Conservation (phyloP, 2,329 filamentous ascomycete species). For the Waltergamsia citrina region DNA sequence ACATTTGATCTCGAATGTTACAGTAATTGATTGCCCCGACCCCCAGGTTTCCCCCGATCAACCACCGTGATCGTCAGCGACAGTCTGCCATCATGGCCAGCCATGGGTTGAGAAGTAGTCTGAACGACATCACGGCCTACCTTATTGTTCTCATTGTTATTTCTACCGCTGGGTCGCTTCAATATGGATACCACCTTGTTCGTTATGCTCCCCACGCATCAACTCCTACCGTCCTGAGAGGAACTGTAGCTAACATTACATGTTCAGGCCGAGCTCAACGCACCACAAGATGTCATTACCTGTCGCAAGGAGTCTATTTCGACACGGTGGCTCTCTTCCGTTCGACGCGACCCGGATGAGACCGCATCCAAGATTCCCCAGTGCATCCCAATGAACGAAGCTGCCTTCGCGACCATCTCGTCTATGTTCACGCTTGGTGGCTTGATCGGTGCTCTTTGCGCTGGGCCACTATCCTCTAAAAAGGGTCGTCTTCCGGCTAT, state of each 20-base stretch:
- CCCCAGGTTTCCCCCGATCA: no score
- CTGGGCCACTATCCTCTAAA: slow-evolving; percentile 69
- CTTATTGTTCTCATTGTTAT: slow-evolving; percentile 68
- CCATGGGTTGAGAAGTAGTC: slow-evolving; percentile 12
- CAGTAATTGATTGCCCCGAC: no score
- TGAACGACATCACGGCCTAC: slow-evolving; percentile 53
- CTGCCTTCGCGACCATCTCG: slow-evolving; percentile 75
- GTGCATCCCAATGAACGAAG: slow-evolving; percentile 82
- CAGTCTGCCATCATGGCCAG: slow-evolving; percentile 18
- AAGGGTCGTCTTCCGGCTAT: slow-evolving; percentile 71
- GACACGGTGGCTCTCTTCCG: slow-evolving; percentile 9
- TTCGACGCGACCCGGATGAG: slow-evolving; percentile 9
- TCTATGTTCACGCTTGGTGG: slow-evolving; percentile 90
- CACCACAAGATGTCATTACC: slow-evolving; percentile 86
- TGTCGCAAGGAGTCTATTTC: slow-evolving; percentile 44
- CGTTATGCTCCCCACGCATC: slow-evolving; percentile 13
- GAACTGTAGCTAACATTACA: slow-evolving; percentile 5
- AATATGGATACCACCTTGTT: slow-evolving; percentile 93
- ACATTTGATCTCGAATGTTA: no score
- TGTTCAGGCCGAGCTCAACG: slow-evolving; percentile 84
- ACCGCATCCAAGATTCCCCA: slow-evolving; percentile 37
- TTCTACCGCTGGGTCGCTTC: slow-evolving; percentile 76
- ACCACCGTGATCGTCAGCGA: neutral
- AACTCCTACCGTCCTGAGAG: no score
- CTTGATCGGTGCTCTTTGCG: slow-evolving; percentile 68